Base-by-base conservation (phyloP, 345 rosid genomes). In the Aquilaria sinensis region DNA sequence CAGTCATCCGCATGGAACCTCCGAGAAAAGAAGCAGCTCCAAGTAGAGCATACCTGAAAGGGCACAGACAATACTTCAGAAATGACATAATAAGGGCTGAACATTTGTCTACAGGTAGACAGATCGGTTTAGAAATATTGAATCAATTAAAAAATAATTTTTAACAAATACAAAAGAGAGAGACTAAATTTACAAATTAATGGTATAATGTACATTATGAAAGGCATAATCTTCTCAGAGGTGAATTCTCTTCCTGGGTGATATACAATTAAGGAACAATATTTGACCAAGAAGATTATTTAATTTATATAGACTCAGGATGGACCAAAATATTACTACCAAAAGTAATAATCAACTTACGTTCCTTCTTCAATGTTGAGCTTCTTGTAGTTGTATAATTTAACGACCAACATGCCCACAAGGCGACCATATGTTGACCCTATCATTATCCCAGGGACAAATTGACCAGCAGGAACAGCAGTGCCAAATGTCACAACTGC, bases 11-110 rank as follows among this genome's bases (percentile, higher is more conserved):
- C 97, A 90, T 93, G 58, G 98, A 94, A 70, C 99, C 99, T 41
- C 97, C 97, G 63, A 94, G 97, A 80, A 94, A 90, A 48, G 97
- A 88, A 83, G 99, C 99, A 72, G 96, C 99, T 70, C 99, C 99
- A 56, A 90, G 80, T 65, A 94, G 69, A 65, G 99, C 99, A 80
- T 94, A 94, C 33, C 99, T 94, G 75, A 31, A 70, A 64, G 65
- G 58, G 48, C 63, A 78, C 56, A 50, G 58, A 62, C 31, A 30
- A 56, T 47, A 60, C 43, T 65, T 64, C 12, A 71, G 63, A 67
- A 54, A 60, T 32, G 58, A 37, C 5, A 37, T 37, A 37, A 37
- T 9, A 37, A 37, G 43, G 43, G 43, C 43, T 37, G 43, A 37
- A 37, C 2, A 37, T 37, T 37, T 37, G 8, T 2, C 43, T 9